phyloP scores from a whole-genome alignment of 78 protist species.

The Guillardia theta region DNA sequence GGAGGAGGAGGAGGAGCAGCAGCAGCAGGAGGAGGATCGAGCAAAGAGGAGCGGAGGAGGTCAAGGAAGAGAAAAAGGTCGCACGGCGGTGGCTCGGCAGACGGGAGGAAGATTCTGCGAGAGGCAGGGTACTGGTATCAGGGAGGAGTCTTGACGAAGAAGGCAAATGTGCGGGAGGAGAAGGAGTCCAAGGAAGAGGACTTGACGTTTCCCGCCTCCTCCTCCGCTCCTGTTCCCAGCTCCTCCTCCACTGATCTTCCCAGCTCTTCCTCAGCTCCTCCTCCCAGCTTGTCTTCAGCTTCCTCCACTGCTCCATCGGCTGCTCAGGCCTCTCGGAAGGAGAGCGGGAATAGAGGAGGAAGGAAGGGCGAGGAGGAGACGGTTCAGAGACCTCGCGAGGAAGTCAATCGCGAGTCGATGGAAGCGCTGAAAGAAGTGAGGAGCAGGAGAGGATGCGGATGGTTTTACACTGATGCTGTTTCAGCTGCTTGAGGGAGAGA shows the following conservation, averaged over 20 bases:
- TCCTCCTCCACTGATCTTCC: background rate
- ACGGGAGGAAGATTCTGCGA: background rate
- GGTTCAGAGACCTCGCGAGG: background rate
- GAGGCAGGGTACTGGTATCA: background rate
- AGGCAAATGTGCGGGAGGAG: background rate
- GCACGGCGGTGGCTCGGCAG: too few species aligned
- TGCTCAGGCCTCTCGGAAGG: too few species aligned
- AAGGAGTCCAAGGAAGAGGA: background rate
- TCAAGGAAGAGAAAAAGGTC: too few species aligned
- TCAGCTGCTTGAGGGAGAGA: background rate
- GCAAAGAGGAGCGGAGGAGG: too few species aligned
- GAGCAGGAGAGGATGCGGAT: background rate
- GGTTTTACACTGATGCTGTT: too few species aligned
- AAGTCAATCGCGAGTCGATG: background rate
- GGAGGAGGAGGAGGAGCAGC: too few species aligned
- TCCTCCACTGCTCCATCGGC: too few species aligned
- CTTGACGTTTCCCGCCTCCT: too few species aligned
- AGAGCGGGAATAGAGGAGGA: background rate
- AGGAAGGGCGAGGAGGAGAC: background rate
- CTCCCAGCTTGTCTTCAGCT: background rate
- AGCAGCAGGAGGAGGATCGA: too few species aligned
- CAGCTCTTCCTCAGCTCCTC: background rate
- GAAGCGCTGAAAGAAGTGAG: background rate
- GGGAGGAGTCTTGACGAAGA: background rate
- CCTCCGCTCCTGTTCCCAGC: background rate